These are phyloP conservation scores for Apodospora peruviana DNA, from an alignment of 495 filamentous ascomycete genomes.

Conservation along the genomic window DNA sequence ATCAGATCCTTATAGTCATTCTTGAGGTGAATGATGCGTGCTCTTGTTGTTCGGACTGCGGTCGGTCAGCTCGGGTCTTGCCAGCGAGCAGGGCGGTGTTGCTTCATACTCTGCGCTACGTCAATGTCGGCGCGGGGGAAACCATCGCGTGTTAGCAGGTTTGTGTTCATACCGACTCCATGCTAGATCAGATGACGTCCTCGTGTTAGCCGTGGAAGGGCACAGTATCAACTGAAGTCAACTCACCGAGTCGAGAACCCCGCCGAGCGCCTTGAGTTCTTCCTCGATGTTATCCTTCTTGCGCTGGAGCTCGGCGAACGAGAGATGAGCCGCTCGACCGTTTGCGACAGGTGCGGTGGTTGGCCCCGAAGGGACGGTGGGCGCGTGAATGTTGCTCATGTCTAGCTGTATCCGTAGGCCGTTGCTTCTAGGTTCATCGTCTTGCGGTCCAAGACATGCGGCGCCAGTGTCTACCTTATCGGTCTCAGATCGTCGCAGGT, in stretches of 20 bases:
- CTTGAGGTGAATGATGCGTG: slow-evolving; percentile 79
- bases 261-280: slow-evolving; percentile 76
- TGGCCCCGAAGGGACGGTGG: slow-evolving; percentile 68
- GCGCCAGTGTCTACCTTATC: background rate
- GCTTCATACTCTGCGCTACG: slow-evolving; percentile 76
- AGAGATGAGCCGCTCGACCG: slow-evolving; percentile 52
- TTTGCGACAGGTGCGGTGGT: slow-evolving; percentile 46
- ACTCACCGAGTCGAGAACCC: slow-evolving; percentile 82
- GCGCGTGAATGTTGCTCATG: slow-evolving; percentile 72
- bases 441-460: background rate
- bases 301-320: slow-evolving; percentile 52
- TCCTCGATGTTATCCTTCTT: slow-evolving; percentile 80
- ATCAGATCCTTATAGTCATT: slow-evolving; percentile 94
- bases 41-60: slow-evolving; percentile 80
- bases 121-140: slow-evolving; percentile 93
- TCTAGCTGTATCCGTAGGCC: slow-evolving; percentile 21
- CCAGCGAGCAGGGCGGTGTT: background rate
- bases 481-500: background rate
- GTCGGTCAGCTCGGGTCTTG: slow-evolving; percentile 11
- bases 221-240: background rate
- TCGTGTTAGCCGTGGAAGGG: background rate
- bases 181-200: slow-evolving; percentile 51
- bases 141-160: slow-evolving; percentile 83
- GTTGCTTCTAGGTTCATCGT: slow-evolving; percentile 13
- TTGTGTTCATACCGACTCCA: slow-evolving; percentile 86